Base-by-base conservation (phyloP, 371 early-diverging fungal species). In the Lichtheimia ornata region DNA sequence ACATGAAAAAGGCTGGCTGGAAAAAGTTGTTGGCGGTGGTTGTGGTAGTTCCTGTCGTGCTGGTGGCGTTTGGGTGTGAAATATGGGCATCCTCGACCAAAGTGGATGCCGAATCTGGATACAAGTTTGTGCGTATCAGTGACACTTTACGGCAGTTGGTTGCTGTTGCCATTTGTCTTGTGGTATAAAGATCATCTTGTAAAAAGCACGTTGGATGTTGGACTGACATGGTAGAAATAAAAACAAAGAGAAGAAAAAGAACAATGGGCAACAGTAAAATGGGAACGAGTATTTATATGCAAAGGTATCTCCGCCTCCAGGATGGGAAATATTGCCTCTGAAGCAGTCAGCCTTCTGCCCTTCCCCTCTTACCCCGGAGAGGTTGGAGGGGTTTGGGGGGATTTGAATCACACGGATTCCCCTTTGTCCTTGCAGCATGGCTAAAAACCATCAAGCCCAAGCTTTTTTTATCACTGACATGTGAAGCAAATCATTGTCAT, bases 151-250 rank as follows among this genome's bases (percentile, higher is more conserved):
- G 35, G 35, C 35, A 35, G 35, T 35, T 35, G 54, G 14, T 40
- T 41, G 18, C 22, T 41, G 18, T 54, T 3, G 24, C 11, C 28
- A 28, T 52, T 27, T 41, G 17, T 22, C 24, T 35, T 9, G 7
- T 35, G 54, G 18, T 6, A 18, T 40, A 45, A 41, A 28, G n/a
- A 22, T 56, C 56, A 56, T 56, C 56, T n/a, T 28, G n/a, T 5
- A 56, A 14, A 5, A 44, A 25, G 9, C 17, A 42, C 24, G 57
- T 9, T 45, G 57, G 57, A 22, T 43, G n/a, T 56, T 43, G 44
- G n/a, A 56, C 44, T 42, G 57, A 35, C 57, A 56, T 56, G 28
- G 28, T 9, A 24, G 56, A 56, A 56, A 56, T 1, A 43, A 2
- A 54, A 41, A 40, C 22, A 18, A 18, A 40, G 42, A 17, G 9